These are phyloP conservation scores for Thelonectria discophora DNA, from an alignment of 2,329 filamentous ascomycete genomes.

Conservation along the genomic window DNA sequence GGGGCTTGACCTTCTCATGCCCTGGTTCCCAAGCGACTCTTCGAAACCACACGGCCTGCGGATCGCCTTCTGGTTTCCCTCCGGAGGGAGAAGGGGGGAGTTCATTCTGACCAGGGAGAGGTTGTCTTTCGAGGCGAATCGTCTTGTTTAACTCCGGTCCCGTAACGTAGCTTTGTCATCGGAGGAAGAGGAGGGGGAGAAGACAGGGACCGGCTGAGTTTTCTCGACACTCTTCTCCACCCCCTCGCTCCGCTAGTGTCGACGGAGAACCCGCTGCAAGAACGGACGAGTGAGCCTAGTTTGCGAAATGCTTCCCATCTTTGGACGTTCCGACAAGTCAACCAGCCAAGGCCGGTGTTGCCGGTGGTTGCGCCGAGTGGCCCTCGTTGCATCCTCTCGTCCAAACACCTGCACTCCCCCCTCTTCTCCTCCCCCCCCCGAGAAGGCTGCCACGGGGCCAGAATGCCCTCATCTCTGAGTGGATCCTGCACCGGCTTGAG, in stretches of 20 bases:
- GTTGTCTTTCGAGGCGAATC: conserved; percentile 21
- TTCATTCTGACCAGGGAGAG: conserved; percentile 8
- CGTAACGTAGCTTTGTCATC: conserved; percentile 13
- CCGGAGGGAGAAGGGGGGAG: conserved; percentile 1
- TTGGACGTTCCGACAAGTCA: conserved; percentile 5
- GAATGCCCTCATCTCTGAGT: conserved; percentile 1
- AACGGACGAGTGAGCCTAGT: conserved; percentile 12
- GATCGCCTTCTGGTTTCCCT: conserved; percentile 16
- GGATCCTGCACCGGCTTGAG: conserved; percentile 12
- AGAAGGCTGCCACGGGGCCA: conserved; percentile 7
- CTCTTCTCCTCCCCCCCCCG: conserved; percentile 10
- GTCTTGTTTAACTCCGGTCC: conserved; percentile 10
- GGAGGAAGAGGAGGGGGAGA: background rate
- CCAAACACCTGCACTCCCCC: background rate
- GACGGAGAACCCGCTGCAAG: conserved; percentile 12
- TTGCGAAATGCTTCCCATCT: conserved; percentile 3
- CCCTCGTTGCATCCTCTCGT: conserved; percentile 4
- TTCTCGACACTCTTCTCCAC: conserved; percentile 14
- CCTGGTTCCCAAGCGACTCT: no score
- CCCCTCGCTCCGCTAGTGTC: conserved; percentile 11
- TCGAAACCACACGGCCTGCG: background rate
- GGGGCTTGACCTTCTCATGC: no score
- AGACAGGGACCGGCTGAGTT: conserved; percentile 15
- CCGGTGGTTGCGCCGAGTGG: conserved; percentile 9
- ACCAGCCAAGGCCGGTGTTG: background rate